Conservation (phyloP, 805 yeast species). For the Osmozyma mogii region DNA sequence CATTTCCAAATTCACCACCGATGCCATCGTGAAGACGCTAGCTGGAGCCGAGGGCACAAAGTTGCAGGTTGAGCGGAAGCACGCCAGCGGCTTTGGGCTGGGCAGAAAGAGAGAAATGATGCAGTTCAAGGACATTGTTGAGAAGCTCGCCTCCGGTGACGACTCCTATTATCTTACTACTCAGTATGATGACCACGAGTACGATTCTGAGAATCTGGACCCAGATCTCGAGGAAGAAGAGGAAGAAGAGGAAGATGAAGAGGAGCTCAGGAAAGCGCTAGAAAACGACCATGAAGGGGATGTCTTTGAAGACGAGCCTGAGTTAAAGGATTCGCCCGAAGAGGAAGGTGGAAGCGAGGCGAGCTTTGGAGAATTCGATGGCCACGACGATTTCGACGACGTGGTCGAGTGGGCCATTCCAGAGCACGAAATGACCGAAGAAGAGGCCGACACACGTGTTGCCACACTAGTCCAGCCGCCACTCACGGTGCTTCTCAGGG, state of each 20-base stretch:
- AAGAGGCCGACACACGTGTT: conserved; percentile 28
- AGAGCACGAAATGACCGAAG: conserved; percentile 25
- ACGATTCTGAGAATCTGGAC: conserved; percentile 5
- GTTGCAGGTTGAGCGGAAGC: conserved; percentile 53
- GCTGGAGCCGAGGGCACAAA: conserved; percentile 16
- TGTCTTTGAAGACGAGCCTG: not conserved
- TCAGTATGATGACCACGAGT: conserved; percentile 48
- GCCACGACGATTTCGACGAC: not conserved
- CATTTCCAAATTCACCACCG: conserved; percentile 22
- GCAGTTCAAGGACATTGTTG: conserved; percentile 42
- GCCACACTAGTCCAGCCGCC: conserved; percentile 56
- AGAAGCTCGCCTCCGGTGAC: conserved; percentile 34
- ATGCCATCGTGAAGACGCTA: conserved; percentile 28
- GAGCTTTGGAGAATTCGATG: conserved; percentile 1
- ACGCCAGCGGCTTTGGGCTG: conserved; percentile 60
- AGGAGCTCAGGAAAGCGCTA: too few relatives aligned
- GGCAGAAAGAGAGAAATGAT: conserved; percentile 48
- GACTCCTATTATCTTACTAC: conserved; percentile 56
- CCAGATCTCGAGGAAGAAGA: conserved; percentile 12
- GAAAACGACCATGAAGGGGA: not conserved
- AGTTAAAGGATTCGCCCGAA: not conserved
- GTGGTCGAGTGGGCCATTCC: conserved; percentile 5
- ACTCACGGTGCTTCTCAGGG: conserved; percentile 34
- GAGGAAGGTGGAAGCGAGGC: too few relatives aligned
- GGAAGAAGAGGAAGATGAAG: not conserved